phyloP scores from a whole-genome alignment of 768 basidiomycete genomes.

The Baorangia bicolor region DNA sequence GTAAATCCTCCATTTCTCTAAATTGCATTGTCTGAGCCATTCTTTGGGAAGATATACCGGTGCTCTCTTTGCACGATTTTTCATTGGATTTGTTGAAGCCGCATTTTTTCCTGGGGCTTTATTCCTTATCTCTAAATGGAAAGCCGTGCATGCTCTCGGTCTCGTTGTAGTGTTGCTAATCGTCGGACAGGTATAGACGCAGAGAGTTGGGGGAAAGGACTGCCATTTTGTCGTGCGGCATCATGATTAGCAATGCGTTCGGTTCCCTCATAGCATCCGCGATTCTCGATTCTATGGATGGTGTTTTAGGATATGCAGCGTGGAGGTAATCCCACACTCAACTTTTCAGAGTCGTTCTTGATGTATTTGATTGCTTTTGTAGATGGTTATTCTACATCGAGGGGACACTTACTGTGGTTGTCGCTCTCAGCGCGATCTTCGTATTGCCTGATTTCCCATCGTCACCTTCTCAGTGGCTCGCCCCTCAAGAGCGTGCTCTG shows the following conservation, averaged over 20 bases:
- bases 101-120: conserved; percentile 72
- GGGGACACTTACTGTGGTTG: conserved; percentile 51
- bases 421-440: conserved; percentile 54
- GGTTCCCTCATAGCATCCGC: conserved; percentile 76
- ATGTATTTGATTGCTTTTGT: neutral
- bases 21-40: neutral
- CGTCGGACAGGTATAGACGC: conserved; percentile 60
- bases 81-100: conserved; percentile 74
- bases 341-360: neutral
- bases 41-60: conserved; percentile 53
- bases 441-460: conserved; percentile 76
- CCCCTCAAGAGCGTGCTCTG: conserved; percentile 52
- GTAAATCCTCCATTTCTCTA: conserved; percentile 15
- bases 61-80: conserved; percentile 67
- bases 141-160: conserved; percentile 20
- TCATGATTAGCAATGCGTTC: conserved; percentile 78
- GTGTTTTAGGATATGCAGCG: conserved; percentile 60
- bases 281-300: conserved; percentile 72
- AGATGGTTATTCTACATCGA: conserved; percentile 78
- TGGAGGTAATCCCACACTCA: conserved; percentile 56
- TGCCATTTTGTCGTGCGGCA: conserved; percentile 68
- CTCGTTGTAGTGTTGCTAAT: conserved; percentile 41
- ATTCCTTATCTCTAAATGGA: conserved; percentile 33
- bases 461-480: conserved; percentile 59
- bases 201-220: conserved; percentile 69